phyloP scores from a whole-genome alignment of 805 yeast genomes.

The Candida ortonii region DNA sequence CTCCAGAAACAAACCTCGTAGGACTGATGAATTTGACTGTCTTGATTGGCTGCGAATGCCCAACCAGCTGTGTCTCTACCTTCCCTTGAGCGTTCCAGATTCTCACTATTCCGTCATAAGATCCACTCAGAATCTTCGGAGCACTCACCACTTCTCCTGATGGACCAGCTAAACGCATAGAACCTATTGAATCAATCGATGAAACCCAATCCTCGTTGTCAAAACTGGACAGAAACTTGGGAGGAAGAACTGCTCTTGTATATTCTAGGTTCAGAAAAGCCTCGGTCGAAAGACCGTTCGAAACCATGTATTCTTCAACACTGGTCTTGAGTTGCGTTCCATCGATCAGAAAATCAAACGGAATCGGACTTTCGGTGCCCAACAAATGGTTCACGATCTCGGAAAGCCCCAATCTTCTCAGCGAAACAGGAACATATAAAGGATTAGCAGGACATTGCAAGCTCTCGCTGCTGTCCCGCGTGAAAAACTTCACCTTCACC shows the following conservation, averaged over 20 bases:
- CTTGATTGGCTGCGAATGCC: conserved; percentile 86
- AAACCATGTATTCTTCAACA: conserved; percentile 71
- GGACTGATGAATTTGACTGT: conserved; percentile 76
- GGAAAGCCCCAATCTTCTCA: conserved; percentile 88
- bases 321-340: conserved; percentile 79
- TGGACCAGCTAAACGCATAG: conserved; percentile 30
- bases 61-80: conserved; percentile 75
- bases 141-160: conserved; percentile 33
- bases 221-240: conserved; percentile 84
- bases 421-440: conserved; percentile 77
- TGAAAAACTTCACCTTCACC: conserved; percentile 77
- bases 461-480: conserved; percentile 75
- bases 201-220: conserved; percentile 96
- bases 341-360: conserved; percentile 89
- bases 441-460: conserved; percentile 78
- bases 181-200: conserved; percentile 51
- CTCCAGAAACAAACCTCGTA: conserved; percentile 75
- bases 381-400: conserved; percentile 93
- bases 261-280: conserved; percentile 78
- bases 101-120: conserved; percentile 92
- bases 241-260: conserved; percentile 90
- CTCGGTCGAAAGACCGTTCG: conserved; percentile 80
- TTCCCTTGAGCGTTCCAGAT: conserved; percentile 81
- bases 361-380: conserved; percentile 61
- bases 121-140: conserved; percentile 74